Conservation (phyloP, 306 rosid genomes). For the Malus domestica region ASM211411v1 NC_041805.1:3458001-3458500, state of each 20-base stretch:
- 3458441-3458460: neutral
- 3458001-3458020: slow-evolving; percentile 33
- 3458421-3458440: neutral
- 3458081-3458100: neutral
- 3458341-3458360: slow-evolving; percentile 15
- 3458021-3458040: slow-evolving; percentile 12
- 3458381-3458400: neutral
- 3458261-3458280: slow-evolving; percentile 31
- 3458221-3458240: slow-evolving; percentile 34
- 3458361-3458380: neutral
- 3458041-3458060: slow-evolving; percentile 9
- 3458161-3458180: slow-evolving; percentile 40
- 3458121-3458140: slow-evolving; percentile 3
- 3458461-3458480: slow-evolving; percentile 25
- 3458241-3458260: slow-evolving; percentile 34
- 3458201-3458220: slow-evolving; percentile 30
- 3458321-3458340: slow-evolving; percentile 30
- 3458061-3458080: neutral
- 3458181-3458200: slow-evolving; percentile 34
- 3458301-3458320: slow-evolving; percentile 39
- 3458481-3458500: slow-evolving; percentile 28
- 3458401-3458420: neutral
- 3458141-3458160: slow-evolving; percentile 26
- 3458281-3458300: slow-evolving; percentile 31
- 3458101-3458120: neutral